Evolutionary conservation across 257 asterid species (phyloP).

Genomic region (Henckelia pumila): DNA sequence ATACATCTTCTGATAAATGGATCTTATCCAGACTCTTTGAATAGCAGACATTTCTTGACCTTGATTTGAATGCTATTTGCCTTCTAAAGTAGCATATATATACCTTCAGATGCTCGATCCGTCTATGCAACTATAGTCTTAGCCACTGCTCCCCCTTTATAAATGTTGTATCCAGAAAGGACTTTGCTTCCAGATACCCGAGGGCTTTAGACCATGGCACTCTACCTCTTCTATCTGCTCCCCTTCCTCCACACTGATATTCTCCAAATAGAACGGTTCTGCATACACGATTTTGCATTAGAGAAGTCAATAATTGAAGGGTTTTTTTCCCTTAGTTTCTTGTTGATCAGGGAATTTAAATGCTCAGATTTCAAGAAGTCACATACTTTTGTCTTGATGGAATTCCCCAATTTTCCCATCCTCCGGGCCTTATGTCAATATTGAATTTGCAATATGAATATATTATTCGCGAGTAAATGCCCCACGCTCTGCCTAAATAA

Average conservation of each 20-base stretch:
- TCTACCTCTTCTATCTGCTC: slow-evolving; percentile 50
- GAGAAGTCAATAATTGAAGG: neutral
- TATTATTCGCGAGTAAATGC: too few species aligned
- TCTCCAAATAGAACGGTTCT: slow-evolving; percentile 69
- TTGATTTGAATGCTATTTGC: too few species aligned
- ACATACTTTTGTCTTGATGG: slow-evolving; percentile 39
- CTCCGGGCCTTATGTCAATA: slow-evolving; percentile 37
- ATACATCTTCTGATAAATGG: too few species aligned
- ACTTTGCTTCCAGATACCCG: slow-evolving; percentile 34
- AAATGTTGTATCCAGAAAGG: slow-evolving; percentile 41
- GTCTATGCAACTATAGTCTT: slow-evolving; percentile 26
- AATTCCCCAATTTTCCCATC: slow-evolving; percentile 67
- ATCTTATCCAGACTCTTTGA: too few species aligned
- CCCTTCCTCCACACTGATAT: slow-evolving; percentile 60
- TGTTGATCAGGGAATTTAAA: neutral
- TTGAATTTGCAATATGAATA: slow-evolving; percentile 21
- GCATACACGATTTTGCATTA: too few species aligned
- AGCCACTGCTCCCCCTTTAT: slow-evolving; percentile 63
- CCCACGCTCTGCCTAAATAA: too few species aligned
- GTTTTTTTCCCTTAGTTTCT: neutral
- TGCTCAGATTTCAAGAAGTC: neutral
- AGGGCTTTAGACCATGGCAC: slow-evolving; percentile 60
- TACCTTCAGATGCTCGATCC: too few species aligned
- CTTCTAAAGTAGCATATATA: too few species aligned
- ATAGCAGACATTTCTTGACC: too few species aligned